Conservation (phyloP, 768 basidiomycete species). For the Zangia roseola region DNA sequence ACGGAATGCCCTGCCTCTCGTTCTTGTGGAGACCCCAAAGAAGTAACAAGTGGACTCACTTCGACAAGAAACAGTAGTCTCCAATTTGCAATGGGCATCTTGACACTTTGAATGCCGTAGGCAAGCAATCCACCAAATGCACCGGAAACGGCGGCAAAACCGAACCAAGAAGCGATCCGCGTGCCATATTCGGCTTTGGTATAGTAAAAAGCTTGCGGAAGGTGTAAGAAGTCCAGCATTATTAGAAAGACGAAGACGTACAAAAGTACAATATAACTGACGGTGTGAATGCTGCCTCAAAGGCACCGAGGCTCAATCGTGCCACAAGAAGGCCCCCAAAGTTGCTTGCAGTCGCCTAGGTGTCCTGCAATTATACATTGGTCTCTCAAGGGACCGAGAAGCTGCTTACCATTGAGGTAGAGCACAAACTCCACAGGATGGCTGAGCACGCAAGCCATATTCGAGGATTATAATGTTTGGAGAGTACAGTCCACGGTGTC, state of each 20-base stretch:
- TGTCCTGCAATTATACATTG: not conserved
- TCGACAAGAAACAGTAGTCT: slow-evolving; percentile 34
- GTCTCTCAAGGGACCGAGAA: not conserved
- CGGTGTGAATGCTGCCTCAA: slow-evolving; percentile 35
- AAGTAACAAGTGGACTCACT: slow-evolving; percentile 1
- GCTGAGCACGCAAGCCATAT: slow-evolving; percentile 66
- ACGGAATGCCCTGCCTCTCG: slow-evolving; percentile 55
- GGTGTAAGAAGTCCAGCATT: slow-evolving; percentile 13
- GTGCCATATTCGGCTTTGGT: slow-evolving; percentile 47
- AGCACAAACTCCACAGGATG: slow-evolving; percentile 71
- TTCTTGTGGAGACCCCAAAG: not conserved
- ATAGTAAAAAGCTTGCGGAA: slow-evolving; percentile 44
- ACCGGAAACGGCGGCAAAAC: slow-evolving; percentile 53
- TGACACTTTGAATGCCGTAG: slow-evolving; percentile 47
- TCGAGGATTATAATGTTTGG: slow-evolving; percentile 67
- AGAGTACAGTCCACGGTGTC: slow-evolving; percentile 63
- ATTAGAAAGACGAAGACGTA: slow-evolving; percentile 5
- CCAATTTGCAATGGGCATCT: slow-evolving; percentile 41
- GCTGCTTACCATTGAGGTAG: slow-evolving; percentile 62
- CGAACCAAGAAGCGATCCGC: slow-evolving; percentile 50
- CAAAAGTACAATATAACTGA: slow-evolving; percentile 33
- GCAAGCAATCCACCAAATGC: slow-evolving; percentile 59
- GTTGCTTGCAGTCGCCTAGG: slow-evolving; percentile 26
- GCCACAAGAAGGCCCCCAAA: slow-evolving; percentile 31
- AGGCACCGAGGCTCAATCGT: slow-evolving; percentile 32